Percentiles rank a stretch among this genome's conserved stretches.
phyloP scores from a whole-genome alignment of 1,139 yeast genomes.

The Hemisphaericaspora xylanilytica region DNA sequence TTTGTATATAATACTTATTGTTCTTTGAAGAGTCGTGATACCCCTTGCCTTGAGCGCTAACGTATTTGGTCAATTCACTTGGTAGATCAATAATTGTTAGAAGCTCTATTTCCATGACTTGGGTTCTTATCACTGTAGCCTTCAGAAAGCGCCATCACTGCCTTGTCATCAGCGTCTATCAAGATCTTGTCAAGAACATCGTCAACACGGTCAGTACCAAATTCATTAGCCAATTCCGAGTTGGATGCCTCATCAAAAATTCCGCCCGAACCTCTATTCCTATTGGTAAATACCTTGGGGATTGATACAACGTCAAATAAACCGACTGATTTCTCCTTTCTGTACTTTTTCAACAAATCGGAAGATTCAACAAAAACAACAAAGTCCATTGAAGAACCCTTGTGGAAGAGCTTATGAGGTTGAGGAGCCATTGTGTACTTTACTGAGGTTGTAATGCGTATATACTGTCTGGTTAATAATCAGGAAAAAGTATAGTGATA shows the following conservation, averaged over 20 bases:
- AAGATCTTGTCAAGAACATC: constrained; percentile 55
- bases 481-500: too few species aligned
- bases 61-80: too few species aligned
- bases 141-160: constrained; percentile 19
- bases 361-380: constrained; percentile 60
- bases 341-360: constrained; percentile 48
- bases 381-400: constrained; percentile 64
- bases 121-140: constrained; percentile 33
- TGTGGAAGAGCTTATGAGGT: constrained; percentile 56
- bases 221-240: constrained; percentile 60
- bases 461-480: too few species aligned
- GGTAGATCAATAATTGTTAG: constrained; percentile 23
- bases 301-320: constrained; percentile 63
- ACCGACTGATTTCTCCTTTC: constrained; percentile 52
- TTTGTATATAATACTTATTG: too few species aligned
- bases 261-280: constrained; percentile 71
- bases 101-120: constrained; percentile 34
- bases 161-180: constrained; percentile 52
- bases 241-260: constrained; percentile 72
- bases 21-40: too few species aligned
- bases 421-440: constrained; percentile 14
- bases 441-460: too few species aligned
- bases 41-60: too few species aligned
- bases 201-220: constrained; percentile 52
- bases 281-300: constrained; percentile 60